Conservation (phyloP, 2,329 filamentous ascomycete genomes). For the Ceratocystis colombiana region DNA sequence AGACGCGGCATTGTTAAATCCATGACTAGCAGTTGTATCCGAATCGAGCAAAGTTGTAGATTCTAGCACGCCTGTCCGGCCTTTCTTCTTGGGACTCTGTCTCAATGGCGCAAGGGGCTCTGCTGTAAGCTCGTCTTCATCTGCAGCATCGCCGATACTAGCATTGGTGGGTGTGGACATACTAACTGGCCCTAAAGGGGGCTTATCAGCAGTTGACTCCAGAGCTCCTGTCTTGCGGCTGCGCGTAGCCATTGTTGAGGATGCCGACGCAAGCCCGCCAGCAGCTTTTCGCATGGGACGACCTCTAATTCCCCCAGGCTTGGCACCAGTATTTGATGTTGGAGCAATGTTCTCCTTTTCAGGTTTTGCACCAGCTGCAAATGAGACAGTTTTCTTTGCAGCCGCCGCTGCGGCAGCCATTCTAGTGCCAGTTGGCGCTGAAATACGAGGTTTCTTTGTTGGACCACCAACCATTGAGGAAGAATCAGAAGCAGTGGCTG, state of each 20-base stretch:
- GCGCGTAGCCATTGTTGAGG: conserved; percentile 13
- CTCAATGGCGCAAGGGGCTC: conserved; percentile 43
- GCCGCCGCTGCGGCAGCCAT: conserved; percentile 32
- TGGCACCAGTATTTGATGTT: conserved; percentile 30
- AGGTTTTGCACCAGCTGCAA: conserved; percentile 42
- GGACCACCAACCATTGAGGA: conserved; percentile 29
- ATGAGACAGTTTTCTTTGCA: conserved; percentile 52
- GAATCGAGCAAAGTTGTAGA: neutral
- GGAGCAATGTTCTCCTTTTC: conserved; percentile 55
- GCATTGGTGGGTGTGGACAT: conserved; percentile 44
- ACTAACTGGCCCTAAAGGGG: conserved; percentile 55
- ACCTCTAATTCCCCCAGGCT: conserved; percentile 34
- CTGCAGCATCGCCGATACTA: neutral
- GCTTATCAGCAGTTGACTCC: conserved; percentile 35
- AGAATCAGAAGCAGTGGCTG: conserved; percentile 1
- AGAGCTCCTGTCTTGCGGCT: conserved; percentile 18
- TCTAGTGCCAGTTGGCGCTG: conserved; percentile 28
- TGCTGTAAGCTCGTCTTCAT: conserved; percentile 46
- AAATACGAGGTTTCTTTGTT: conserved; percentile 37
- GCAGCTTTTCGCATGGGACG: conserved; percentile 41
- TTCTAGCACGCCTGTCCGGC: neutral
- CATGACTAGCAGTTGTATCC: neutral
- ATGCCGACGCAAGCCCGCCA: conserved; percentile 27
- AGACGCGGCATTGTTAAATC: neutral
- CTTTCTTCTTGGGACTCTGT: conserved; percentile 45